Percentiles rank a stretch among this genome's conserved stretches.
These are phyloP conservation scores for Passiflora organensis DNA, from an alignment of 345 rosid species.

Conservation along the genomic window DNA sequence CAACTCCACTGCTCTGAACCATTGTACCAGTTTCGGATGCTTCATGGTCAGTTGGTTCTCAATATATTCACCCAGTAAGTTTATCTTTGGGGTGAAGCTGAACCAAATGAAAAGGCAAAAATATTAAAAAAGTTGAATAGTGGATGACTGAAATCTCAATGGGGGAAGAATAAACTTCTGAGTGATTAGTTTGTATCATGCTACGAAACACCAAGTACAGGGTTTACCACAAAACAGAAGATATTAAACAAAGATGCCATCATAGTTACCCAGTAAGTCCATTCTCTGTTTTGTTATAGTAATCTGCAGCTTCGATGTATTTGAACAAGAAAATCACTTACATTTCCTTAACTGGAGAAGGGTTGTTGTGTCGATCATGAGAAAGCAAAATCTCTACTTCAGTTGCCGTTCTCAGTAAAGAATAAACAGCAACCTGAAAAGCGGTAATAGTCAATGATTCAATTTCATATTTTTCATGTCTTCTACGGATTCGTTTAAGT, in stretches of 20 bases:
- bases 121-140: too few species aligned
- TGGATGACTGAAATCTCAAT: too few species aligned
- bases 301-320: not conserved
- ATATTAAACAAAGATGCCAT: too few species aligned
- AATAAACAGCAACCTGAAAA: constrained; percentile 59
- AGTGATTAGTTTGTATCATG: too few species aligned
- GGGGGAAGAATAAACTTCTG: too few species aligned
- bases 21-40: constrained; percentile 41
- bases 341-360: constrained; percentile 47
- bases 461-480: constrained; percentile 21
- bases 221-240: too few species aligned
- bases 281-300: too few species aligned
- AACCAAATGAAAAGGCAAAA: constrained; percentile 15
- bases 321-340: constrained; percentile 23
- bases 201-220: too few species aligned
- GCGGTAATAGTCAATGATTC: constrained; percentile 24
- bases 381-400: constrained; percentile 65
- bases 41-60: constrained; percentile 41
- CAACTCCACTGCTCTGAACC: constrained; percentile 56
- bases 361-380: constrained; percentile 43
- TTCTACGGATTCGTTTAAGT: constrained; percentile 17
- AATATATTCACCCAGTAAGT: constrained; percentile 33
- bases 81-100: constrained; percentile 46
- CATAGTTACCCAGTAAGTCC: too few species aligned
- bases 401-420: constrained; percentile 48